These are phyloP conservation scores for Aphanomyces euteiches DNA, from an alignment of 352 stramenopile species.

Conservation along the genomic window DNA sequence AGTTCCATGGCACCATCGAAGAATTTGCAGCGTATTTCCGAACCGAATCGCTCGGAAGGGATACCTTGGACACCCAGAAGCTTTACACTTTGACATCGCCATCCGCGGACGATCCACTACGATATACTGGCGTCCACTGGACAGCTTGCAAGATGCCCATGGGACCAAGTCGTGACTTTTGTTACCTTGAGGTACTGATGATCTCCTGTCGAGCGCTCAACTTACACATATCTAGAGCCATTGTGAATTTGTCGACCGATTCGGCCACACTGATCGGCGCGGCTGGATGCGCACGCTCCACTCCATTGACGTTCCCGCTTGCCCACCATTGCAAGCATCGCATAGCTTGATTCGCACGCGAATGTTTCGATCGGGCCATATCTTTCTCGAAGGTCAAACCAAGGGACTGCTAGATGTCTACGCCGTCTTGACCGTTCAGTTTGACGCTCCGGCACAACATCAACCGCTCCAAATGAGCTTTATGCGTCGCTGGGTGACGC, in stretches of 20 bases:
- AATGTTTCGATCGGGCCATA: slow-evolving; percentile 72
- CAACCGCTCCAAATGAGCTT: slow-evolving; percentile 9
- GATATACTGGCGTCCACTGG: slow-evolving; percentile 82
- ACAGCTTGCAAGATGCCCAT: slow-evolving; percentile 68
- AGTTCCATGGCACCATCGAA: slow-evolving; percentile 76
- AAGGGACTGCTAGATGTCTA: slow-evolving; percentile 46
- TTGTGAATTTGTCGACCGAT: slow-evolving; percentile 78
- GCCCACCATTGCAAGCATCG: slow-evolving; percentile 49
- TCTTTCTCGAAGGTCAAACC: slow-evolving; percentile 66
- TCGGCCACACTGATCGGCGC: slow-evolving; percentile 43
- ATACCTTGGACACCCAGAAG: slow-evolving; percentile 56
- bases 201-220: background rate
- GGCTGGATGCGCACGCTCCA: slow-evolving; percentile 77
- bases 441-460: background rate
- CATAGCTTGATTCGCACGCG: slow-evolving; percentile 63
- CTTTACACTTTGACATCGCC: slow-evolving; percentile 71
- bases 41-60: slow-evolving; percentile 57
- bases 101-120: slow-evolving; percentile 60
- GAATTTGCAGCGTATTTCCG: slow-evolving; percentile 83
- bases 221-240: slow-evolving; percentile 43
- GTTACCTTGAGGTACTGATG: slow-evolving; percentile 48
- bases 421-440: background rate
- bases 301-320: slow-evolving; percentile 72
- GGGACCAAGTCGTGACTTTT: slow-evolving; percentile 71
- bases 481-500: slow-evolving; percentile 19